phyloP scores from a whole-genome alignment of 1,284 basidiomycete species.

The Melampsora americana region DNA sequence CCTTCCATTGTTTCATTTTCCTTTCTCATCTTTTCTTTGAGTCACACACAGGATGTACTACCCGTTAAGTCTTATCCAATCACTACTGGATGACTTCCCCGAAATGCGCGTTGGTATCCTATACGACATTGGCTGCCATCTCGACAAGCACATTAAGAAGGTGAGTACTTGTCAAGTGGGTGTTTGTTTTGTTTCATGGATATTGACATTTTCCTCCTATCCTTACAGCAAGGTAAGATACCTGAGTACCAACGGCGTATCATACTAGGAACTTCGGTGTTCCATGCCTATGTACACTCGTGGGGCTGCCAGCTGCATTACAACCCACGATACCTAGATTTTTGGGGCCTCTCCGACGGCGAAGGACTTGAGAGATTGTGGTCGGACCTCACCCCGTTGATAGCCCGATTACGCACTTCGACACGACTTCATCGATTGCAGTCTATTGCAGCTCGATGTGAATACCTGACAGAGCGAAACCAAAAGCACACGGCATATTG shows the following conservation, averaged over 20 bases:
- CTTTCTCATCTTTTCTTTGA: no score
- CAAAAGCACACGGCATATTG: no score
- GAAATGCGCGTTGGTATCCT: neutral
- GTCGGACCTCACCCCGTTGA: conserved; percentile 10
- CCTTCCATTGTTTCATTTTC: neutral
- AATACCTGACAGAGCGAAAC: no score
- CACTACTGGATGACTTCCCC: neutral
- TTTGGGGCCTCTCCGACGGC: conserved; percentile 31
- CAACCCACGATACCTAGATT: neutral
- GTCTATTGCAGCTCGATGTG: no score
- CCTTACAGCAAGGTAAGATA: neutral
- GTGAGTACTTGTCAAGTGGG: neutral
- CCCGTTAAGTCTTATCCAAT: neutral
- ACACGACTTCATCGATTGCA: conserved; percentile 5
- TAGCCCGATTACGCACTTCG: conserved; percentile 5
- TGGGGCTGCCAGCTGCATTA: conserved; percentile 27
- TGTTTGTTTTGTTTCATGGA: neutral
- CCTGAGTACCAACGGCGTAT: neutral
- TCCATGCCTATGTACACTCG: conserved; percentile 42
- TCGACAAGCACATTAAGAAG: conserved; percentile 22
- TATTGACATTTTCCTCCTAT: neutral
- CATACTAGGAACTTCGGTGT: conserved; percentile 9
- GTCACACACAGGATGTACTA: conserved; percentile 3
- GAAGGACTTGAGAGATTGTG: conserved; percentile 31
- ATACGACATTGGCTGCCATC: conserved; percentile 22